A percentile compares a stretch with the other conserved stretches of the same genome.
Conservation (phyloP, 2,329 filamentous ascomycete genomes). For the Aspergillus costaricaensis region DNA sequence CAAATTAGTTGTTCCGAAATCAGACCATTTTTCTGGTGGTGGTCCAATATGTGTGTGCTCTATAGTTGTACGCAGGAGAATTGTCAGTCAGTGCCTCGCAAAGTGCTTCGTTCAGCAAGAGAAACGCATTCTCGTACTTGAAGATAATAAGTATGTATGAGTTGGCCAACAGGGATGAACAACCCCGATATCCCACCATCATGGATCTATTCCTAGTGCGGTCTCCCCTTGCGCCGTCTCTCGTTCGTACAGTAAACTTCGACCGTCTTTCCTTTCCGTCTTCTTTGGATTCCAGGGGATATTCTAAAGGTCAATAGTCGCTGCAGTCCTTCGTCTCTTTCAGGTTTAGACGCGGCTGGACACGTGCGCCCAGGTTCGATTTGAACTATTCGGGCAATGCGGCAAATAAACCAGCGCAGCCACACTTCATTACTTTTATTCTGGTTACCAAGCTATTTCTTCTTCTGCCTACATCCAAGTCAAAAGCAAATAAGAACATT, state of each 20-base stretch:
- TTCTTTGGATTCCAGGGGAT: constrained; percentile 2
- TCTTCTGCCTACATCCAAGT: neutral
- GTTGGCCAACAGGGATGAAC: neutral
- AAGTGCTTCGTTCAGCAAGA: neutral
- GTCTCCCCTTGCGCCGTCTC: neutral
- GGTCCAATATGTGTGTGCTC: neutral
- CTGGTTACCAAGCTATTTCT: neutral
- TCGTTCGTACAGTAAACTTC: neutral
- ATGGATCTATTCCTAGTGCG: neutral
- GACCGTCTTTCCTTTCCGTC: neutral
- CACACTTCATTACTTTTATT: neutral
- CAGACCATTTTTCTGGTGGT: neutral
- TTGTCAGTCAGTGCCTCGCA: neutral
- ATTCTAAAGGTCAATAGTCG: constrained; percentile 5
- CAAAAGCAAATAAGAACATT: neutral
- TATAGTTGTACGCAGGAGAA: too few relatives aligned
- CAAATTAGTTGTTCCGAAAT: neutral
- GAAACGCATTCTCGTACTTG: neutral
- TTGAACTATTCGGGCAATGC: neutral
- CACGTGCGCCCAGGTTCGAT: neutral
- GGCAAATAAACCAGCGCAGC: neutral
- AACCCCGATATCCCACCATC: neutral
- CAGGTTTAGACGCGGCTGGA: neutral
- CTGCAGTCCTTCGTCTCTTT: neutral
- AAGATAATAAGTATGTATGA: neutral